phyloP scores from a whole-genome alignment of 768 basidiomycete genomes.

The Agrocybe praecox region DNA sequence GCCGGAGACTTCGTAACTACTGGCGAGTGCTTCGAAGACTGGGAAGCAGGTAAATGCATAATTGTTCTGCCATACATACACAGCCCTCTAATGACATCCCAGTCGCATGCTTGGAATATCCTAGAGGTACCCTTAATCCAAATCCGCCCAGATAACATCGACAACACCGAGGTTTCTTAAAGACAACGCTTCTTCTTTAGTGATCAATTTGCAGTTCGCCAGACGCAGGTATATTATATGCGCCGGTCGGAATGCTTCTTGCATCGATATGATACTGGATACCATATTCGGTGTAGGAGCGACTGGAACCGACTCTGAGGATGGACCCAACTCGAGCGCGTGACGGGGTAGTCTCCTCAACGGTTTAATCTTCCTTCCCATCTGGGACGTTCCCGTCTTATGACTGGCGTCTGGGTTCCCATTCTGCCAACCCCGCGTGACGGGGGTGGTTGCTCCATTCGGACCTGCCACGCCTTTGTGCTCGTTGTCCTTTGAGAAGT shows the following conservation, averaged over 20 bases:
- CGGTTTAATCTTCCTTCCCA: slow-evolving; percentile 36
- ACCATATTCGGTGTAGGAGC: slow-evolving; percentile 23
- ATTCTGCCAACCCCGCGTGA: slow-evolving; percentile 12
- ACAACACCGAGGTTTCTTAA: slow-evolving; percentile 40
- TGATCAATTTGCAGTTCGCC: slow-evolving; percentile 40
- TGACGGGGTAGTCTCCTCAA: slow-evolving; percentile 33
- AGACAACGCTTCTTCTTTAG: slow-evolving; percentile 35
- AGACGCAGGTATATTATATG: slow-evolving; percentile 44
- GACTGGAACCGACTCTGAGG: slow-evolving; percentile 4
- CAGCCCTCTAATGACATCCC: not conserved
- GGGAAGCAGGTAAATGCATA: not conserved
- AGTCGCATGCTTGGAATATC: slow-evolving; percentile 1
- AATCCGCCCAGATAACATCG: slow-evolving; percentile 34
- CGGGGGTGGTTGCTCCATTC: slow-evolving; percentile 13
- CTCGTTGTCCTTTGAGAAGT: slow-evolving; percentile 18
- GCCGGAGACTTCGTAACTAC: not conserved
- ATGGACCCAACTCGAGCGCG: slow-evolving; percentile 11
- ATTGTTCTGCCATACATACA: not conserved
- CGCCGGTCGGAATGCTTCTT: slow-evolving; percentile 35
- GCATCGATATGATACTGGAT: slow-evolving; percentile 37
- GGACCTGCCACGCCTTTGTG: slow-evolving; percentile 25
- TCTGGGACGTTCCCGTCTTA: slow-evolving; percentile 13
- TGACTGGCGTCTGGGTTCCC: slow-evolving; percentile 6
- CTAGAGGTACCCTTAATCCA: slow-evolving; percentile 4
- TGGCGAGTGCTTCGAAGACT: not conserved